Evolutionary conservation across 176 grass and related monocot genomes (phyloP).

Genomic region (Raddia distichophylla): DNA sequence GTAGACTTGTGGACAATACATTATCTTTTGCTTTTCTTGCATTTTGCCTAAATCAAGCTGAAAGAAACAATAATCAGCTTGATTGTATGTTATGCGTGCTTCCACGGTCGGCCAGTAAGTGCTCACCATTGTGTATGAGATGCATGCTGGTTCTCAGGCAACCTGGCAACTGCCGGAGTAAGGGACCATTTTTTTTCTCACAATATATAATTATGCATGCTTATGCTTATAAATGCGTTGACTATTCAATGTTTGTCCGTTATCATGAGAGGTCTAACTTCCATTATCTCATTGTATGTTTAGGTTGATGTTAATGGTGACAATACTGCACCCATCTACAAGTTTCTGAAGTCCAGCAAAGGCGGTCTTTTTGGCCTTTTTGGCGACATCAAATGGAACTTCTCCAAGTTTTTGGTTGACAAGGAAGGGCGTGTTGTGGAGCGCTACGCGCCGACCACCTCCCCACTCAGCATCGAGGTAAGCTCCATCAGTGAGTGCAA

Average conservation of each 20-base stretch:
- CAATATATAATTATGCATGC: not conserved
- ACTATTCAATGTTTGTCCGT: not conserved
- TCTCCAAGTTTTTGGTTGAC: constrained; percentile 88
- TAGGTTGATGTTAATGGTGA: constrained; percentile 92
- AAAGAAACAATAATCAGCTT: not conserved
- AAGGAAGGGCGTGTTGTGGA: constrained; percentile 81
- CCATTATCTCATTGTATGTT: not conserved
- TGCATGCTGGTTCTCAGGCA: constrained; percentile 1
- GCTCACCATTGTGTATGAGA: constrained; percentile 22
- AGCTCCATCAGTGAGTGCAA: not conserved
- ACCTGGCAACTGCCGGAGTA: not conserved
- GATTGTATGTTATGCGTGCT: not conserved
- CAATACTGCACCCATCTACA: constrained; percentile 74
- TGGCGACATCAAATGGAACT: constrained; percentile 94
- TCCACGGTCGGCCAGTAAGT: not conserved
- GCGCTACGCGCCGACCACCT: constrained; percentile 84
- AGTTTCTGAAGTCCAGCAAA: constrained; percentile 88
- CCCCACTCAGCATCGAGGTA: constrained; percentile 88
- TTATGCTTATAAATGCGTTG: not conserved
- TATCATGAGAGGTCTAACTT: not conserved
- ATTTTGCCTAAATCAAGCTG: not conserved
- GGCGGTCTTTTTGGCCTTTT: constrained; percentile 65
- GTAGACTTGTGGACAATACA: constrained; percentile 27
- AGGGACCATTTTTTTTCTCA: not conserved
- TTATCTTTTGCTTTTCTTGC: not conserved